Conservation (phyloP, 2,329 filamentous ascomycete species). For the Apiospora rasikravindrae region DNA sequence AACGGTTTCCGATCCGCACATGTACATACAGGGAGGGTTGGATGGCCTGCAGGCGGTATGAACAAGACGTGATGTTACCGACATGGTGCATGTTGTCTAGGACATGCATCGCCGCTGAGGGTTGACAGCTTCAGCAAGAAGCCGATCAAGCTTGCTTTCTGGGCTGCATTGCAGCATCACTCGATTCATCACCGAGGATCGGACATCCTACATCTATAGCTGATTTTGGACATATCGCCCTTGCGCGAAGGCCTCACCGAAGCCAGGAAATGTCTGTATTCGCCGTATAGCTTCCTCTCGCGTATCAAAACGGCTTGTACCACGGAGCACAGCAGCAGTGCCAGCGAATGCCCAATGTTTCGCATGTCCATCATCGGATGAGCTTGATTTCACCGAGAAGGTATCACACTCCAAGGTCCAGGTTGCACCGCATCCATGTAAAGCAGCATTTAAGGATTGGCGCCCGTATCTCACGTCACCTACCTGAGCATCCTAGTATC, state of each 20-base stretch:
- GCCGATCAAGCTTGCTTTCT: not conserved
- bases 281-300: not conserved
- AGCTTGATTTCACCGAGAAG: slow-evolving; percentile 5
- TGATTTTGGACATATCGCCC: not conserved
- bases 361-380: not conserved
- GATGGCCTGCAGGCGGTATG: not conserved
- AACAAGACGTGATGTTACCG: not conserved
- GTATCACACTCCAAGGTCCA: not conserved
- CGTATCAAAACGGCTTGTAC: not conserved
- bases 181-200: too few relatives aligned
- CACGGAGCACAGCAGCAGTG: not conserved
- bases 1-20: slow-evolving; percentile 2
- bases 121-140: slow-evolving; percentile 4
- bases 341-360: not conserved
- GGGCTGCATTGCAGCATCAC: not conserved
- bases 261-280: not conserved
- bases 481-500: not conserved
- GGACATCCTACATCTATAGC: not conserved
- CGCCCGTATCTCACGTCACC: not conserved
- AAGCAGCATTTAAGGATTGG: not conserved
- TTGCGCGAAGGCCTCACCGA: not conserved
- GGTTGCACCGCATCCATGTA: slow-evolving; percentile 1
- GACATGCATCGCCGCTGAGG: not conserved
- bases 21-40: not conserved
- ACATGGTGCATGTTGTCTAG: slow-evolving; percentile 8